Evolutionary conservation across 352 stramenopile genomes (phyloP), one percentile per base, ranked within the genome.

Genomic region (Lagenidium giganteum): DNA sequence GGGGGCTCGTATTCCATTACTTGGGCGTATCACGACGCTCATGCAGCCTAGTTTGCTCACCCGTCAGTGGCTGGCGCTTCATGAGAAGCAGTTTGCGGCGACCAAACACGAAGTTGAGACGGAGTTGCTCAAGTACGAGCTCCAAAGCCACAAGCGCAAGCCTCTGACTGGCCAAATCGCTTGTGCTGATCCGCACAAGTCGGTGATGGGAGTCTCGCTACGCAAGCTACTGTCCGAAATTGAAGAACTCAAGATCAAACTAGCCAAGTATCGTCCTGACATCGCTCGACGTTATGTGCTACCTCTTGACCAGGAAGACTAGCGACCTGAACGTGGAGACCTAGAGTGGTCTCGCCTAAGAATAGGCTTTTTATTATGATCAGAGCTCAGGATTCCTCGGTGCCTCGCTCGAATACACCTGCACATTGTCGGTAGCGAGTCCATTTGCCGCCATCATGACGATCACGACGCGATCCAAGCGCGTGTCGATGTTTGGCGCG

Each of bases 401-500:
- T n/a, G 12, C 32, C n/a, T 38, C 32, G 27, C 27, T 14, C 27
- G 14, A 13, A 9, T 13, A 32, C 27, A 9, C 8, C 27, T 13
- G 27, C 27, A 9, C 14, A 13, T 14, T 14, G 27, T 32, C 27
- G 8, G 14, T n/a, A 14, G 8, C 27, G 27, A 32, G 27, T 32
- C 27, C 9, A 9, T 14, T 9, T 32, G 8, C 9, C 8, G 8
- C n/a, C 22, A 56, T 21, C 29, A 87, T 87, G 78, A 84, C 75
- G 8, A 87, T 87, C 56, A 90, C 78, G 46, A 87, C 78, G 34
- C 75, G 78, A 22, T 87, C 74, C 22, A 84, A 86, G 64, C 74
- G 78, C 17, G 68, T 80, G 42, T 84, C 78, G 18, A 39, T 70
- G 28, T 87, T 87, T 47, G 71, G 53, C 26, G 49, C 55, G 1